phyloP scores from a whole-genome alignment of 768 basidiomycete genomes.

The Ramaria sp. region DNA sequence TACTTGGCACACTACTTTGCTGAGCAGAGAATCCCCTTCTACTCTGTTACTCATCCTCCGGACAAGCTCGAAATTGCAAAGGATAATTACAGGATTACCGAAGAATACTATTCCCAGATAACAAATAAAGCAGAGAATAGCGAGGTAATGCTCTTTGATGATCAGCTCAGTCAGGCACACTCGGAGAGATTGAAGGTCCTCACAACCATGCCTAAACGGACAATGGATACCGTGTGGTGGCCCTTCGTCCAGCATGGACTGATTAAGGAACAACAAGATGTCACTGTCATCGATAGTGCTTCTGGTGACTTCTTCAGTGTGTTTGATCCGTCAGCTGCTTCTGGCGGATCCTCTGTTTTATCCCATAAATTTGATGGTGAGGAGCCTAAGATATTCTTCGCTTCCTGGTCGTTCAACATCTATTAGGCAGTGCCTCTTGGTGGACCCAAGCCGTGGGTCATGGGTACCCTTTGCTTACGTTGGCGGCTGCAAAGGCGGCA shows the following conservation, averaged over 20 bases:
- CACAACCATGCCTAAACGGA: constrained; percentile 65
- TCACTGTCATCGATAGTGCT: constrained; percentile 89
- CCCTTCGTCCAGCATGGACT: constrained; percentile 90
- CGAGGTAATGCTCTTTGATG: constrained; percentile 36
- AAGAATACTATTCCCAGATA: constrained; percentile 60
- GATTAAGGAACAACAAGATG: constrained; percentile 54
- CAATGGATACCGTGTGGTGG: constrained; percentile 85
- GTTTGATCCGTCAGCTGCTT: constrained; percentile 26
- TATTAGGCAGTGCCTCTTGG: constrained; percentile 87
- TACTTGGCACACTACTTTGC: constrained; percentile 74
- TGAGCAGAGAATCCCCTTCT: constrained; percentile 51
- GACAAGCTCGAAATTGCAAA: constrained; percentile 27
- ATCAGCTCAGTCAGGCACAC: constrained; percentile 56
- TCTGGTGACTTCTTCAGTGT: constrained; percentile 78
- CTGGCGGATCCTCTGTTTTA: background rate
- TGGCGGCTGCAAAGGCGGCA: constrained; percentile 82
- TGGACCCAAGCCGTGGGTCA: constrained; percentile 96
- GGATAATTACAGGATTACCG: constrained; percentile 42
- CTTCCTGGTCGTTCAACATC: background rate
- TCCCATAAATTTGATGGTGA: constrained; percentile 5
- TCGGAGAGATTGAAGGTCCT: constrained; percentile 56
- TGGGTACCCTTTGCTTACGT: constrained; percentile 57
- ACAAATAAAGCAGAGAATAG: constrained; percentile 24
- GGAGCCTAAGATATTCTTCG: background rate
- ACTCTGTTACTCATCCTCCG: constrained; percentile 50